These are phyloP conservation scores for Furcasterigmium furcatum DNA, from an alignment of 2,329 filamentous ascomycete species.

Conservation along the genomic window DNA sequence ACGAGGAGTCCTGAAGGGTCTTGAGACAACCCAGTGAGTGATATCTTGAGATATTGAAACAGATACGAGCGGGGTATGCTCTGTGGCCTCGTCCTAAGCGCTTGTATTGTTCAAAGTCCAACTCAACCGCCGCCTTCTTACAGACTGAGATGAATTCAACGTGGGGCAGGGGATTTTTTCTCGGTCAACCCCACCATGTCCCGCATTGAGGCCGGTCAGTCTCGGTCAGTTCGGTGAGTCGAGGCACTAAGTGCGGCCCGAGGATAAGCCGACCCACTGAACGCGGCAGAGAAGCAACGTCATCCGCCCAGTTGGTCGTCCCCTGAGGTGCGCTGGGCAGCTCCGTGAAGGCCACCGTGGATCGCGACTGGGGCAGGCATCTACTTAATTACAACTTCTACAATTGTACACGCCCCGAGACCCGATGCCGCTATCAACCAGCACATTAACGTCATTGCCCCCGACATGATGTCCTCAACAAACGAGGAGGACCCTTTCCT, in stretches of 20 bases:
- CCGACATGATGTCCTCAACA: slow-evolving; percentile 63
- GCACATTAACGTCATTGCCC: slow-evolving; percentile 8
- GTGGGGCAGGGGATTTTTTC: slow-evolving; percentile 11
- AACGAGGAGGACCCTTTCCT: slow-evolving; percentile 69
- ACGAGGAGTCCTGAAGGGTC: background rate
- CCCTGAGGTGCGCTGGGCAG: background rate
- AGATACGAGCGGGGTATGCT: no score
- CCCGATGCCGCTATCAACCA: slow-evolving; percentile 10
- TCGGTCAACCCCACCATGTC: slow-evolving; percentile 10
- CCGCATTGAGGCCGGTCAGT: background rate
- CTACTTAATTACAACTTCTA: no score
- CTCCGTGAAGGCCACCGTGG: background rate
- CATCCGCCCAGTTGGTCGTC: no score
- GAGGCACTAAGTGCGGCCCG: background rate
- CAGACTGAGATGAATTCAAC: background rate
- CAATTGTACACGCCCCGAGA: no score
- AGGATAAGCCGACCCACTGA: background rate
- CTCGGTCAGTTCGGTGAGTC: background rate
- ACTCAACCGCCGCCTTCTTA: background rate
- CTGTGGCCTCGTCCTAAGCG: no score
- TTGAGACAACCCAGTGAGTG: no score
- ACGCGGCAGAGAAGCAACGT: slow-evolving; percentile 6
- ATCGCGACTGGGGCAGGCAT: background rate
- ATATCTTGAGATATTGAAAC: no score
- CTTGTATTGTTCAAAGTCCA: no score